Evolutionary conservation across 441 rosid genomes (phyloP), one percentile per base, ranked within the genome.

Genomic region (Melastoma candidum): DNA sequence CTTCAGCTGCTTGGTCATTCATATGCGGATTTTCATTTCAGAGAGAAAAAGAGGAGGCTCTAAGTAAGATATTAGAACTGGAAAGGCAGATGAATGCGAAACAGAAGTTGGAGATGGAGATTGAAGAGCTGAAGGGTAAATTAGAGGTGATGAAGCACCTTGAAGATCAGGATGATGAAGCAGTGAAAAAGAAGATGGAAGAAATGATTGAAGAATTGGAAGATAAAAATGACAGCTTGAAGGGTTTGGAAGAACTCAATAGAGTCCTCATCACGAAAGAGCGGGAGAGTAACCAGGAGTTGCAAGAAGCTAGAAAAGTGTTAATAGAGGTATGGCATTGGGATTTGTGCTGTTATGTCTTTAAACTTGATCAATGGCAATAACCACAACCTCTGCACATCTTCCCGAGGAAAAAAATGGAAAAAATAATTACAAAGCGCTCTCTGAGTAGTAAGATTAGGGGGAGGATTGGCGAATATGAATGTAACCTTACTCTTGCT

Each of bases 91-190:
- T 83, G 62, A 76, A 84, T 56, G 79, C 68, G 25, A 82, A 86
- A 64, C 92, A 92, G 72, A 83, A 87, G 73, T 49, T 92, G 61
- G 90, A 92, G 66, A 82, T 88, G 89, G 98, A 82, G 67, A 92
- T 92, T 62, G 75, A 77, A 66, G 96, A 88, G 62, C 55, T 92
- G 43, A 88, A 79, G 74, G 95, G 98, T 8, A 84, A 88, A 63
- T 36, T 92, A 26, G 77, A 75, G 71, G 95, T 92, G 70, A 77
- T 85, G 84, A 73, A 83, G 72, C 94, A 87, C 68, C 79, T 92
- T 59, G 96, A 79, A 45, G 82, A 82, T 68, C 74, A 74, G 49
- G 85, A 88, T 72, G 95, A 92, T 66, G 81, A 69, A 49, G 90
- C 77, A 2, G 74, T 84, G 7, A 75, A 84, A 64, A 61, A 73